Evolutionary conservation across 768 basidiomycete species (phyloP).

Genomic region (Lepiota brunneoincarnata): DNA sequence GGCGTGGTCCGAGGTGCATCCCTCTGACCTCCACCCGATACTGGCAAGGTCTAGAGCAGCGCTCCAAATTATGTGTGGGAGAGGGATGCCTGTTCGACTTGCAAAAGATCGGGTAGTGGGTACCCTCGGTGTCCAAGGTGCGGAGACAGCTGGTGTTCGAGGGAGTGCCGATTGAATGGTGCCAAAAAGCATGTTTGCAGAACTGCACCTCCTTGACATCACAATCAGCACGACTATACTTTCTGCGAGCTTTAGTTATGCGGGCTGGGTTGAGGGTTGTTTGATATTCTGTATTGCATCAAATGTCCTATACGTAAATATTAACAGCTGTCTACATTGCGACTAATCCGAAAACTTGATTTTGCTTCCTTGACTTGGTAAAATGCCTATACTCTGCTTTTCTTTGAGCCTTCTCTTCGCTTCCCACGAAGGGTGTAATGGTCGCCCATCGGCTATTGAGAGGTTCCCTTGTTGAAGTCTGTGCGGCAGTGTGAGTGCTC

Average conservation of each 20-base stretch:
- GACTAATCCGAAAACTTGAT: conserved; percentile 55
- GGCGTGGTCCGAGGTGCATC: not conserved
- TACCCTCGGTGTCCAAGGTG: conserved; percentile 65
- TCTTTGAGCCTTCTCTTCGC: conserved; percentile 84
- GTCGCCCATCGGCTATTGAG: conserved; percentile 27
- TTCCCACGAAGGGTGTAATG: conserved; percentile 95
- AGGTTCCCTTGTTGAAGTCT: conserved; percentile 5
- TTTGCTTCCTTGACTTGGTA: conserved; percentile 80
- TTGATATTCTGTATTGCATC: no score
- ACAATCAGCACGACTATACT: no score
- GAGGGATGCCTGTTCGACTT: conserved; percentile 46
- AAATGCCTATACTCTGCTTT: conserved; percentile 57
- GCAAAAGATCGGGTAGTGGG: conserved; percentile 48
- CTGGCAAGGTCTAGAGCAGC: conserved; percentile 48
- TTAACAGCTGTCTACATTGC: not conserved
- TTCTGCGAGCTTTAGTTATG: no score
- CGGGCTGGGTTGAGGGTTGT: no score
- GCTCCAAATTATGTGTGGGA: conserved; percentile 46
- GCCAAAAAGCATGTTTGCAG: conserved; percentile 51
- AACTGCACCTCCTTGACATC: not conserved
- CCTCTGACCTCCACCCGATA: conserved; percentile 39
- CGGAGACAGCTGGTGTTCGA: conserved; percentile 60
- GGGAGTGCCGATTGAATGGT: conserved; percentile 52
- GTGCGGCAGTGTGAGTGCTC: not conserved
- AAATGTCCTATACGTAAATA: not conserved